Evolutionary conservation across 202 grass and related monocot species (phyloP).

Genomic region (Tripidium arundinaceum): DNA sequence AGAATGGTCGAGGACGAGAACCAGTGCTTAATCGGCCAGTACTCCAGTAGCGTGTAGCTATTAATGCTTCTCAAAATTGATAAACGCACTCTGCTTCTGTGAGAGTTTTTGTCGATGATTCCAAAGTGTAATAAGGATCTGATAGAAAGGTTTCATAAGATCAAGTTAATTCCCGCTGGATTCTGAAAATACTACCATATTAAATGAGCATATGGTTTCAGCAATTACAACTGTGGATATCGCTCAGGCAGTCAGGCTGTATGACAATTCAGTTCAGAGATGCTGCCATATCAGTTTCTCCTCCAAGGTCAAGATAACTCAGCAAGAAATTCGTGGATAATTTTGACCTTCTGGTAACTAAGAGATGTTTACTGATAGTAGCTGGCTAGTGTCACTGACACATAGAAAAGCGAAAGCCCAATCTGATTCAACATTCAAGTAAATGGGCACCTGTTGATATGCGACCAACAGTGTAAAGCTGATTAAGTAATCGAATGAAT

Average conservation of each 20-base stretch:
- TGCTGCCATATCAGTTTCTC: neutral
- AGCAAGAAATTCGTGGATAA: neutral
- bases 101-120: neutral
- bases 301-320: neutral
- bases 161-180: neutral
- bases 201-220: neutral
- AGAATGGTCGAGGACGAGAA: neutral
- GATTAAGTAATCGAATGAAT: too few relatives aligned
- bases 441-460: neutral
- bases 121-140: neutral
- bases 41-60: neutral
- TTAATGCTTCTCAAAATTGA: neutral
- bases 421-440: neutral
- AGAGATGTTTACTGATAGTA: neutral
- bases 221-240: neutral
- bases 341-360: neutral
- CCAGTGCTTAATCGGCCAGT: neutral
- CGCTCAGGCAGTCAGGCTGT: neutral
- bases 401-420: neutral
- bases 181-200: neutral
- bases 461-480: too few relatives aligned
- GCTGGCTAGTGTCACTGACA: neutral
- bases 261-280: neutral
- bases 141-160: neutral
- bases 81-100: neutral